Evolutionary conservation across 495 filamentous ascomycete species (phyloP), one percentile per base, ranked within the genome.

Genomic region (Penicillium lagena): DNA sequence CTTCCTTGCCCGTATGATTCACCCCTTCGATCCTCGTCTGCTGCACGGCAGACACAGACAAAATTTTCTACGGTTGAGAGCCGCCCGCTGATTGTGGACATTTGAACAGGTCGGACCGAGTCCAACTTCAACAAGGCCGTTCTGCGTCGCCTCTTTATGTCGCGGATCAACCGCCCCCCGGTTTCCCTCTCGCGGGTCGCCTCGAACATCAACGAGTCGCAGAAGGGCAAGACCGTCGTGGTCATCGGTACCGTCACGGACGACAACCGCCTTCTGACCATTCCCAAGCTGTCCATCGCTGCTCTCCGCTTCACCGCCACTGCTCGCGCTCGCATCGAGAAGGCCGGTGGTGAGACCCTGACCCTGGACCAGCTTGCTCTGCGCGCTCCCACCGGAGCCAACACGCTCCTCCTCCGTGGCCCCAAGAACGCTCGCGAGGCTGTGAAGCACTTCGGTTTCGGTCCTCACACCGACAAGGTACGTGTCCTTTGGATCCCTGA

Each of bases 381-480:
- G 49, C 82, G 93, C 60, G 82, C 88, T 47, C 93, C 93, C 45
- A 97, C 90, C 52, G 93, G 93, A 62, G 79, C 81, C 68, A 95
- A 96, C 79, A 96, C 91, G 40, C 79, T 98, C 43, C 78, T 98
- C 39, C 83, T 98, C 64, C 82, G 94, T 64, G 93, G 93, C 48
- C 88, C 94, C 59, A 96, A 96, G 89, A 96, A 96, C 70, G 70
- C 88, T 49, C 80, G 93, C 54, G 93, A 98, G 83, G 90, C 93
- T 39, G 77, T 96, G 62, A 97, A 96, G 85, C 94, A 97, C 77
- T 97, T 98, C 67, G 93, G 93, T 58, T 85, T 98, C 56, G 93
- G 93, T 41, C 93, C 93, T 39, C 93, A 98, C 79, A 88, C 82
- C 69, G 78, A 94, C 80, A 97, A 98, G 87, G 88, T 90, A 64